Conservation (phyloP, 352 stramenopile genomes). For the Globisporangium emineosum region DNA sequence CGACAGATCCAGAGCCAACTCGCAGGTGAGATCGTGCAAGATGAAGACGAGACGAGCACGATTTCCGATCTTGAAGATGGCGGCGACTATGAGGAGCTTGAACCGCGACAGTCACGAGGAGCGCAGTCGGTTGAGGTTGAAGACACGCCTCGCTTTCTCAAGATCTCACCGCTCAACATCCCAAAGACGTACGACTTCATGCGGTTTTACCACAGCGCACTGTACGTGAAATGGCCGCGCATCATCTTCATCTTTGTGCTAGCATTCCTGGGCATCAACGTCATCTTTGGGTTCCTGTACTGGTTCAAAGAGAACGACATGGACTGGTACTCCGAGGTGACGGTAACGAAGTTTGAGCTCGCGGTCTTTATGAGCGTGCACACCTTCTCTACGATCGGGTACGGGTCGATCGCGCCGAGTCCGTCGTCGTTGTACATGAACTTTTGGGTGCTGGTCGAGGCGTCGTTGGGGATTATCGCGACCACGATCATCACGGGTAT, state of each 20-base stretch:
- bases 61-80: conserved; percentile 16
- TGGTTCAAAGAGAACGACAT: conserved; percentile 41
- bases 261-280: conserved; percentile 63
- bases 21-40: conserved; percentile 22
- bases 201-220: conserved; percentile 70
- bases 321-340: conserved; percentile 43
- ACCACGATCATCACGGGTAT: conserved; percentile 86
- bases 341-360: conserved; percentile 53
- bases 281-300: conserved; percentile 61
- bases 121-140: conserved; percentile 55
- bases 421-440: conserved; percentile 66
- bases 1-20: conserved; percentile 43
- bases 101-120: not conserved
- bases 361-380: conserved; percentile 84
- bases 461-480: conserved; percentile 67
- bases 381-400: conserved; percentile 78
- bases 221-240: conserved; percentile 67
- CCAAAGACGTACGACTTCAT: conserved; percentile 82
- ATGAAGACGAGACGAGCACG: conserved; percentile 28
- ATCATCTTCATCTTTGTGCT: conserved; percentile 76
- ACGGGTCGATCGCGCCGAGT: conserved; percentile 64
- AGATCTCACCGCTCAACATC: conserved; percentile 68
- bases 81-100: conserved; percentile 21
- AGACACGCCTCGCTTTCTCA: conserved; percentile 76
- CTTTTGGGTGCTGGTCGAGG: conserved; percentile 73